Evolutionary conservation across 176 grass and related monocot species (phyloP).

Genomic region (Phyllostachys edulis): DNA sequence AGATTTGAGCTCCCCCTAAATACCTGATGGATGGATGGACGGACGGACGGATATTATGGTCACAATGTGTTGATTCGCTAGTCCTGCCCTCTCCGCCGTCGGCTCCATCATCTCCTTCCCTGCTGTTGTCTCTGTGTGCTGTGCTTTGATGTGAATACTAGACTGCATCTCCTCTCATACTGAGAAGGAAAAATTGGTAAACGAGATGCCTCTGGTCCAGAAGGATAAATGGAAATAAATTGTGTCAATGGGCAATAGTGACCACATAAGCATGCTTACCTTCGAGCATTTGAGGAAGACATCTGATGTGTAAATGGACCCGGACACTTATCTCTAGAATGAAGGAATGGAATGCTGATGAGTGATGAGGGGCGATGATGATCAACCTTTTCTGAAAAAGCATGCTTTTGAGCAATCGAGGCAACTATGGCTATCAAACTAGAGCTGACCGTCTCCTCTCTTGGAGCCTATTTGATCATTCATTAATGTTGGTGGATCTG

Average conservation of each 20-base stretch:
- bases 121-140: too few species aligned
- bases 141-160: too few species aligned
- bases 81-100: too few species aligned
- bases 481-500: too few species aligned
- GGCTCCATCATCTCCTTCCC: too few species aligned
- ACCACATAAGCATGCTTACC: not conserved
- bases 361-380: conserved; percentile 24
- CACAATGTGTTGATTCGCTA: not conserved
- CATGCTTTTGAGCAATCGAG: conserved; percentile 21
- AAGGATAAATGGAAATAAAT: not conserved
- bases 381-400: not conserved
- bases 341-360: not conserved
- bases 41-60: not conserved
- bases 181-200: too few species aligned
- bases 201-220: not conserved
- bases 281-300: not conserved
- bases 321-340: not conserved
- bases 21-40: not conserved
- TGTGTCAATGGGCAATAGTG: not conserved
- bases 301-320: not conserved
- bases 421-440: conserved; percentile 5
- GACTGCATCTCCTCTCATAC: too few species aligned
- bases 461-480: not conserved
- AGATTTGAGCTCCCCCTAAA: not conserved
- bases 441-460: not conserved